Evolutionary conservation across 257 asterid genomes (phyloP), one percentile per base, ranked within the genome.

Genomic region (Striga asiatica): DNA sequence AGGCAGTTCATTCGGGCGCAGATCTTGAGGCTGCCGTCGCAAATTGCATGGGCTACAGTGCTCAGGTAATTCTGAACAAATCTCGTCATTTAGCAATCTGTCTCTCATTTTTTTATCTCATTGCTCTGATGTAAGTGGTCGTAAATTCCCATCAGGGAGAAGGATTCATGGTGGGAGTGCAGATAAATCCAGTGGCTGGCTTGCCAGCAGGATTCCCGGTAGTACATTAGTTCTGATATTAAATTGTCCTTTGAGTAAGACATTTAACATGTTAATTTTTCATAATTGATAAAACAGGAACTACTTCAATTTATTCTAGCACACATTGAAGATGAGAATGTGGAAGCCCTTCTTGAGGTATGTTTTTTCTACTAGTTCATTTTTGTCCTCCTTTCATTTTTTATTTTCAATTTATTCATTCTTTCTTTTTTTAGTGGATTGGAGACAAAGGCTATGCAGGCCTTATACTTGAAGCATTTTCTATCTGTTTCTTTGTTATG

Each of bases 1-100:
- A 92, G 99, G 99, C 99, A n/a, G 99, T 92, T 72, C 99, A 92
- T 81, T 92, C 99, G 68, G 99, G 99, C 21, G 97, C 99, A 49
- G 97, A 92, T 82, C 94, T 92, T 49, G 99, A 92, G 69, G 81
- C 95, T 60, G 95, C 99, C 52, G 74, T 88, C 56, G 69, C 91
- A 60, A 92, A 82, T 73, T 92, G 99, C 82, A 79, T 81, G 91
- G 99, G 99, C 50, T 92, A 92, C 75, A 88, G 31, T 58, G 66
- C 82, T 25, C 82, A 84, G 97, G 99, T 92, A 76, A 69, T 54
- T 49, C 29, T 43, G 18, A 42, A 17, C 51, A 48, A 43, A 57
- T 48, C 20, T 64, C n/a, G n/a, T n/a, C n/a, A n/a, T n/a, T 24
- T 48, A 32, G 39, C 11, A 29, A 37, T 52, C 17, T 50, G 32